Evolutionary conservation across 179 eudicot species (phyloP).

Genomic region (Spergularia azorica): DNA sequence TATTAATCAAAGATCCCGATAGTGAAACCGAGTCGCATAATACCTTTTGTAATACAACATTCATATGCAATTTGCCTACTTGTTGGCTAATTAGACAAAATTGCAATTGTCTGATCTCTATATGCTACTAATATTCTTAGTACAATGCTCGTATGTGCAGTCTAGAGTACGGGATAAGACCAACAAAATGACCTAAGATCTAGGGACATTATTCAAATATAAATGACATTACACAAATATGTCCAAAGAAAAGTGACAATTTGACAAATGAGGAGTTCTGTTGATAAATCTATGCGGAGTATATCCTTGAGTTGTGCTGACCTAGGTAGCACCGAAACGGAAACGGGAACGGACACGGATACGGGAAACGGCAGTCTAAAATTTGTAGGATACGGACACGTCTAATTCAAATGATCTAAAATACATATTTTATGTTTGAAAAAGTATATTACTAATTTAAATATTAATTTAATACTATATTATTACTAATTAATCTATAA

Average conservation of each 20-base stretch:
- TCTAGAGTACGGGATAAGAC: not conserved
- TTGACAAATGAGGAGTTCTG: no score
- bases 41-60: not conserved
- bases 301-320: slow-evolving; percentile 14
- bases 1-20: no score
- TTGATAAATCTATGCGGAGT: no score
- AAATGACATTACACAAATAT: not conserved
- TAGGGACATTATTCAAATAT: not conserved
- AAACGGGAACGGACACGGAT: no score
- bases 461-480: no score
- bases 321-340: no score
- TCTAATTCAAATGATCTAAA: no score
- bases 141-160: not conserved
- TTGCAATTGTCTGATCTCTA: not conserved
- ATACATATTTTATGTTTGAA: no score
- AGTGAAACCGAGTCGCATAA: not conserved
- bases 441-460: no score
- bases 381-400: no score
- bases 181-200: slow-evolving; percentile 16
- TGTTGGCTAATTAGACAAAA: not conserved
- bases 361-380: no score
- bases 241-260: not conserved
- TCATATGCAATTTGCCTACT: not conserved
- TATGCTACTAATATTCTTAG: not conserved
- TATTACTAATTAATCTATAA: no score